Evolutionary conservation across 192 early-diverging fungal species (phyloP), one percentile per base, ranked within the genome.

Genomic region (Fimicolochytrium jonesii): DNA sequence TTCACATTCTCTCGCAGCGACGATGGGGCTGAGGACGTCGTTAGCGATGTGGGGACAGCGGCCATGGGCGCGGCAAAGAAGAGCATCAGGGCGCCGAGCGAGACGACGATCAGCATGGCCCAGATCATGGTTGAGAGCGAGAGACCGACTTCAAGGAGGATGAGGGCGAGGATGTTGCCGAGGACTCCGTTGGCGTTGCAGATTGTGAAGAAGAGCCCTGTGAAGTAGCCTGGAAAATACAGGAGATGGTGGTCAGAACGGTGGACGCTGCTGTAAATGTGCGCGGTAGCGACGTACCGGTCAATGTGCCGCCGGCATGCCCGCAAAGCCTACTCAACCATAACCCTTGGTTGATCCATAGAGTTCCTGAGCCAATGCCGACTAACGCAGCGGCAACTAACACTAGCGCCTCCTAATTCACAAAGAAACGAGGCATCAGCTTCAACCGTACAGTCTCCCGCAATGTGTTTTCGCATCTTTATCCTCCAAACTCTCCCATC

Each of bases 321-420:
- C n/a, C 29, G 4, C 58, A 15, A 10, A 68, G 41, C 23, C 52
- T 35, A 28, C 39, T 46, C 7, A 68, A n/a, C 58, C 60, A 68
- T 6, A 68, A 42, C 18, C 66, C 66, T 35, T 68, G 66, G 28
- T 68, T 68, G 28, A 62, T 68, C 66, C 66, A 68, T 23, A 68
- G 58, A 10, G 28, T 17, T 6, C 66, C 66, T 10, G 49, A 55
- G 3, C 58, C 66, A 15, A 68, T 18, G 3, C 66, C 66, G 11
- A 61, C 59, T 6, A 61, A 10, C 29, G 36, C 34, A 6, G 66
- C 57, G 7, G 37, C 2, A 13, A 60, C 22, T 10, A 61, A 42
- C 6, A 68, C 66, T 31, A 68, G n/a, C 10, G 11, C 49, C 1
- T 31, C 13, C 65, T 67, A 59, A 13, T n/a, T n/a, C n/a, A n/a